A percentile compares a stretch with the other conserved stretches of the same genome.
Evolutionary conservation across 2,329 filamentous ascomycete species (phyloP).

Genomic region (Aphanocladium album): DNA sequence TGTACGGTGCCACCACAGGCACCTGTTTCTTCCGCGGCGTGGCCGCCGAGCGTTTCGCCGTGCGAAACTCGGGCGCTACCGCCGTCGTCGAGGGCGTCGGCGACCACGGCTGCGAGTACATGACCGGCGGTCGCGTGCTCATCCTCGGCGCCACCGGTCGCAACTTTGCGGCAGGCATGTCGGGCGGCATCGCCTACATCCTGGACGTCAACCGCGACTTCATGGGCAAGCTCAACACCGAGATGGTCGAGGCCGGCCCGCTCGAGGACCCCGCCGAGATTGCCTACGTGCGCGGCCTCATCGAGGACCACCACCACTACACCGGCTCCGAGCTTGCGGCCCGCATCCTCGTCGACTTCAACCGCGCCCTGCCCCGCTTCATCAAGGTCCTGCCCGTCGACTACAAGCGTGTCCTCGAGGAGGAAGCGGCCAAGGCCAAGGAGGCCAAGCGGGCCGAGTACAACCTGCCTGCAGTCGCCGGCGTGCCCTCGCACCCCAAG

Average conservation of each 20-base stretch:
- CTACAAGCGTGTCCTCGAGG: slow-evolving; percentile 87
- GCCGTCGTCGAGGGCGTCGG: slow-evolving; percentile 96
- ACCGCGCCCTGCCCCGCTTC: slow-evolving; percentile 80
- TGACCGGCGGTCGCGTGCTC: slow-evolving; percentile 91
- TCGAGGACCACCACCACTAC: slow-evolving; percentile 97
- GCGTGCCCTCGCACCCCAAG: slow-evolving; percentile 52
- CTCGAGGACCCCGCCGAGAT: slow-evolving; percentile 85
- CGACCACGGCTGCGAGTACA: slow-evolving; percentile 97
- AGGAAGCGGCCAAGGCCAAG: slow-evolving; percentile 80
- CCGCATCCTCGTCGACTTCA: slow-evolving; percentile 92
- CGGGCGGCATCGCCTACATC: slow-evolving; percentile 92
- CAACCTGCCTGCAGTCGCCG: slow-evolving; percentile 70
- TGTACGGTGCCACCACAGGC: slow-evolving; percentile 89
- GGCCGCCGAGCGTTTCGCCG: slow-evolving; percentile 92
- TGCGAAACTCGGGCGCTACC: slow-evolving; percentile 94
- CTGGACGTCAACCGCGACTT: slow-evolving; percentile 89
- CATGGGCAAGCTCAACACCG: slow-evolving; percentile 86
- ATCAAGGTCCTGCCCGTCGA: slow-evolving; percentile 91
- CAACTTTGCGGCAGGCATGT: slow-evolving; percentile 98
- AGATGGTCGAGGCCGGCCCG: slow-evolving; percentile 89
- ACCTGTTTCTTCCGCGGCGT: slow-evolving; percentile 96
- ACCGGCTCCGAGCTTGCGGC: slow-evolving; percentile 93
- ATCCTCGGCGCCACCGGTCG: slow-evolving; percentile 85
- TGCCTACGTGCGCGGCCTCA: slow-evolving; percentile 81
- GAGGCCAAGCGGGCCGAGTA: slow-evolving; percentile 82